Conservation (phyloP, 768 basidiomycete genomes). For the Boletellus emodensis region DNA sequence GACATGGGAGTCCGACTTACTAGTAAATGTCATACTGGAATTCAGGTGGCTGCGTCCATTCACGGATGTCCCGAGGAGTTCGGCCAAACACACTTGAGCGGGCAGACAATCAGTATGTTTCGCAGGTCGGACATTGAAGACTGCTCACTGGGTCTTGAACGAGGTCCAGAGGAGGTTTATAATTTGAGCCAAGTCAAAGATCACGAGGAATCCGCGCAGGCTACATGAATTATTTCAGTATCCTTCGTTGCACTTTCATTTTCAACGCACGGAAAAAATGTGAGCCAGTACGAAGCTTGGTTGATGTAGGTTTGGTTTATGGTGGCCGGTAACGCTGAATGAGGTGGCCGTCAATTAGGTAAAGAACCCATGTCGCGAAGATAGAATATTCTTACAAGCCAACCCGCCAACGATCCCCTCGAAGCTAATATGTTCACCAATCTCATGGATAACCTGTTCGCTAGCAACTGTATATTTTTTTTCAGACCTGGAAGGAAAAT, state of each 20-base stretch:
- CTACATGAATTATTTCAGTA: constrained; percentile 35
- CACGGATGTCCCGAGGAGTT: constrained; percentile 84
- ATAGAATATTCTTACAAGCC: constrained; percentile 31
- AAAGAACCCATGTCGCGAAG: neutral
- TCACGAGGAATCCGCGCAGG: constrained; percentile 87
- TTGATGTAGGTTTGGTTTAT: constrained; percentile 89
- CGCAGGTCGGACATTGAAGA: neutral
- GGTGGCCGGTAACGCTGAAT: constrained; percentile 60
- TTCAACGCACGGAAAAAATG: constrained; percentile 80
- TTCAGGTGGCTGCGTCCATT: constrained; percentile 87
- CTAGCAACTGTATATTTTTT: constrained; percentile 24
- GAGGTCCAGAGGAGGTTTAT: constrained; percentile 83
- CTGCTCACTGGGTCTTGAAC: constrained; percentile 71
- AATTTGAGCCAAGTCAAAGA: constrained; percentile 96
- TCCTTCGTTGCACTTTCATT: neutral
- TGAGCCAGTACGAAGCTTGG: constrained; percentile 90
- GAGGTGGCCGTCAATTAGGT: constrained; percentile 19
- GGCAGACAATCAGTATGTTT: neutral
- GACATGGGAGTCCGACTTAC: constrained; percentile 39
- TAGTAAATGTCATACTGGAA: constrained; percentile 86
- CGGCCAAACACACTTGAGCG: constrained; percentile 67
- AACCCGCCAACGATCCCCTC: constrained; percentile 43
- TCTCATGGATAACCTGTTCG: constrained; percentile 43
- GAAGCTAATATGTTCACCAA: constrained; percentile 46
- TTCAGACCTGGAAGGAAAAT: neutral